A percentile compares a stretch with the other conserved stretches of the same genome.
These are phyloP conservation scores for Alternaria longipes DNA, from an alignment of 2,329 filamentous ascomycete genomes.

Conservation along the genomic window DNA sequence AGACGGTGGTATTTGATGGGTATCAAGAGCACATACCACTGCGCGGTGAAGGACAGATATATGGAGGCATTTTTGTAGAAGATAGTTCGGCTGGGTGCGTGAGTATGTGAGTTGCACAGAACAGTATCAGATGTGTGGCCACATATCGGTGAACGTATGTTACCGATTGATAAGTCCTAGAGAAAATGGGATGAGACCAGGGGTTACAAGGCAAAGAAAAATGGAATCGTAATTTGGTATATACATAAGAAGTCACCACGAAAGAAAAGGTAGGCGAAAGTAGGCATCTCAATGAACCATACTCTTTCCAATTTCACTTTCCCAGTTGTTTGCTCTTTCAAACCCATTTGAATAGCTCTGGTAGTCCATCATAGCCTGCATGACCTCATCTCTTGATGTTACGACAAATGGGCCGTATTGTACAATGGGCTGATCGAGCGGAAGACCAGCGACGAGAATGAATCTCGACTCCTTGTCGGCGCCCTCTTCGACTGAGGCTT, in stretches of 20 bases:
- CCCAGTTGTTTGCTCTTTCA: conserved; percentile 77
- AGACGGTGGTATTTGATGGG: conserved; percentile 38
- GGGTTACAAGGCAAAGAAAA: neutral
- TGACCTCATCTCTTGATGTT: conserved; percentile 48
- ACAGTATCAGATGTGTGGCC: too few species aligned
- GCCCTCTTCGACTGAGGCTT: conserved; percentile 71
- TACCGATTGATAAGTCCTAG: too few species aligned
- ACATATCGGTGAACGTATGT: too few species aligned
- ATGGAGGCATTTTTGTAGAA: conserved; percentile 47
- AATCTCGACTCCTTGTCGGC: conserved; percentile 68
- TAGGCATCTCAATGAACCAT: conserved; percentile 38
- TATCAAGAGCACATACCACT: conserved; percentile 34
- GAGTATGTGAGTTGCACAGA: conserved; percentile 20
- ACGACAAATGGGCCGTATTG: conserved; percentile 54
- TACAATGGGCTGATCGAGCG: conserved; percentile 52
- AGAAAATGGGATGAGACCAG: neutral
- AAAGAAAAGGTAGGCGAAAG: neutral
- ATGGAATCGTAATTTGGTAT: neutral
- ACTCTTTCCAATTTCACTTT: conserved; percentile 70
- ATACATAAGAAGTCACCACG: neutral
- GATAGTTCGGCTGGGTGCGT: conserved; percentile 32
- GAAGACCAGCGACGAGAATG: conserved; percentile 79
- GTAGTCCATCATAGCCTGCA: conserved; percentile 51
- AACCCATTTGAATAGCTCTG: conserved; percentile 51
- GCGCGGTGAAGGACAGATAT: conserved; percentile 37